Evolutionary conservation across 1,284 basidiomycete species (phyloP), one percentile per base, ranked within the genome.

Genomic region (Leccinum solheimii): DNA sequence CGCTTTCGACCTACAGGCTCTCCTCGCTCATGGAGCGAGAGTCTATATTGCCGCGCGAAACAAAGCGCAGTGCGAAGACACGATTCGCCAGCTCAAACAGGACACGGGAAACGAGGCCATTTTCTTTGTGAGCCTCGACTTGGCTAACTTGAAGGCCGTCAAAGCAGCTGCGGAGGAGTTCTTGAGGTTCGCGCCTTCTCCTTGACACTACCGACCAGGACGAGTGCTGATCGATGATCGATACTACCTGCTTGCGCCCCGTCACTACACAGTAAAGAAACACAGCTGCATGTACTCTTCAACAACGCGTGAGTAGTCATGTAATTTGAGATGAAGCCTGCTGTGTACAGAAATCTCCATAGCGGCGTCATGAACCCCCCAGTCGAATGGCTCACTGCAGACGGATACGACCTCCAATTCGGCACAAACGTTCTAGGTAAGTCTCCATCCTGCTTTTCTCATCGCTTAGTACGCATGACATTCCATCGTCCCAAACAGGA

Each of bases 1-100:
- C 13, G 7, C 4, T 14, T 21, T 49, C 45, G 21, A 23, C 1
- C 14, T 30, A 49, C 26, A 51, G 79, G 79, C 75, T 6, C 78
- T 87, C 16, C 78, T 86, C 38, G 57, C 72, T 16, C 79, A 79
- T 58, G 81, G 82, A 40, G 85, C 85, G 3, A 86, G 77, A 48
- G 87, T 90, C 10, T 87, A 87, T 68, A 77, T 89, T 61, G 83
- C 82, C 5, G 77, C 79, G 3, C 78, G 87, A 13, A 79, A 74
- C 65, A 70, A 73, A 58, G 62, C 70, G 16, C 82, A 81, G 57
- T 82, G 81, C 0, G 63, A 75, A 14, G 75, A 73, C 1, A 82
- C 84, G 1, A 85, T 89, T 55, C 69, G 74, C 10, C 74, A 81
- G 58, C 77, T 88, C 55, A 77, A 78, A 64, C 30, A 72, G 23